Evolutionary conservation across 78 protist genomes (phyloP).

Genomic region (Dictyostelium discoideum): DNA sequence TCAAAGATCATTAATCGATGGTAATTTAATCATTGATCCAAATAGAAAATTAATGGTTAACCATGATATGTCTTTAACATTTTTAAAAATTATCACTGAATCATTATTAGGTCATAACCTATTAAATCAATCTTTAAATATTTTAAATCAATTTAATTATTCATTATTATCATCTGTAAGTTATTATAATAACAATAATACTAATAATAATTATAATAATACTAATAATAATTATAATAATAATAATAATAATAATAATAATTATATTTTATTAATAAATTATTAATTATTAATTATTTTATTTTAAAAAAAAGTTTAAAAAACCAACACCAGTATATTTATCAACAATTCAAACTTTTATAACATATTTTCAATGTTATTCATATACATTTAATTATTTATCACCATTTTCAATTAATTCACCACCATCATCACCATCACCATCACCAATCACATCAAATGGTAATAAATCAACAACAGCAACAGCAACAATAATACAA

Average conservation of each 20-base stretch:
- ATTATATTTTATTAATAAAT: too few relatives aligned
- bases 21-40: constrained; percentile 5
- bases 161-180: constrained; percentile 8
- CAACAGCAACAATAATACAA: background rate
- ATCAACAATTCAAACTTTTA: background rate
- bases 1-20: background rate
- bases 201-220: too few relatives aligned
- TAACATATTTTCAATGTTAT: constrained; percentile 20
- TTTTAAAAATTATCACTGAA: constrained; percentile 39
- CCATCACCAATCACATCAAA: too few relatives aligned
- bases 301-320: constrained; percentile 3
- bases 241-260: too few relatives aligned
- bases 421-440: background rate
- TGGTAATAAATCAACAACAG: background rate
- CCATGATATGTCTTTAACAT: constrained; percentile 1
- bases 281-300: too few relatives aligned
- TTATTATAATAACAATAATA: background rate
- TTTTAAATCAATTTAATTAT: constrained; percentile 1
- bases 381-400: background rate
- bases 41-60: background rate
- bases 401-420: constrained; percentile 1
- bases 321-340: constrained; percentile 33
- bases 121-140: constrained; percentile 5
- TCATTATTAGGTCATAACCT: constrained; percentile 34
- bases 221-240: too few relatives aligned